Evolutionary conservation across 2,329 filamentous ascomycete species (phyloP), one percentile per base, ranked within the genome.

Genomic region (Alternaria longipes): DNA sequence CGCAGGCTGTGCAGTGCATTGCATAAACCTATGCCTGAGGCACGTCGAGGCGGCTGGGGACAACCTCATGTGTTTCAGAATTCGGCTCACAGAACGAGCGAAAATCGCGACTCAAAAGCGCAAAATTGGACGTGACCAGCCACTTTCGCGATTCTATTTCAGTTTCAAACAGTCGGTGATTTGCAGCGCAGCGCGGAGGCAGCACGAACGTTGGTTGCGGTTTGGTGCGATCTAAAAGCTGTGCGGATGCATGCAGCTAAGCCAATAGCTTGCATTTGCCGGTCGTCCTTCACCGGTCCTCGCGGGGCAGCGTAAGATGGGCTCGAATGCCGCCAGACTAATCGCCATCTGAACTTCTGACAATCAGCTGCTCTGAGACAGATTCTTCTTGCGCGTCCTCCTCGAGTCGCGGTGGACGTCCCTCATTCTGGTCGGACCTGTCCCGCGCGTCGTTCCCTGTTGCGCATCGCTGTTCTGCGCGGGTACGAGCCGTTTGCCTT

Each of bases 1-100:
- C 75, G 73, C 67, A 77, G 73, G 70, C 65, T 72, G 72, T 73
- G 69, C 73, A 68, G 72, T 73, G 69, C 73, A 68, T 64, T 51
- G 55, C 59, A 61, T 54, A 45, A 50, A 11, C 34, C 20, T 52
- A 64, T 59, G 65, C 67, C 74, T 75, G 67, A 74, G 72, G 73
- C 72, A 71, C 59, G 53, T 51, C 22, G 32, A 50, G 34, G 54
- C 49, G 59, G 59, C 59, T 61, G 36, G 47, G 22, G 41, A 44
- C 20, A 46, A 49, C 40, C n/a, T 36, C 47, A 41, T 40, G 18
- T 56, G 57, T 56, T 44, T 49, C 56, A 41, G 41, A 12, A 44
- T 18, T 16, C n/a, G 40, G 36, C 55, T 24, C 28, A 14, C 24
- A 42, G 30, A 41, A 36, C 34, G 42, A 54, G 41, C 40, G 28